phyloP scores from a whole-genome alignment of 352 stramenopile genomes.

The Vaucheria bursata region DNA sequence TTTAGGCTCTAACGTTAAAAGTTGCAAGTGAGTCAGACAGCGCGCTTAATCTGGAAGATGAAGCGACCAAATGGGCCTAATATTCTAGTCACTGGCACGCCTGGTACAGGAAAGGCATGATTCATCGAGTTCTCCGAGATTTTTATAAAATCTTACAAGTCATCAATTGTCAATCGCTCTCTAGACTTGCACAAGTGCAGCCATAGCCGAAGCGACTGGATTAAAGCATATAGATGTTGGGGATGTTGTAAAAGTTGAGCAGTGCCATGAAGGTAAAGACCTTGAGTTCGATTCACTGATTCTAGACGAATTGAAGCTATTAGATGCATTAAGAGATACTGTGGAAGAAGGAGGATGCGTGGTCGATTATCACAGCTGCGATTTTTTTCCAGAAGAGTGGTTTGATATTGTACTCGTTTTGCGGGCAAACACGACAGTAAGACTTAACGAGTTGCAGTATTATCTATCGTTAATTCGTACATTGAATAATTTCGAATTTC shows the following conservation, averaged over 20 bases:
- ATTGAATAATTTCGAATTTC: not conserved
- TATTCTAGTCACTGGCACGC: slow-evolving; percentile 93
- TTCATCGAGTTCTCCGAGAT: not conserved
- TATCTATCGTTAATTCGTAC: slow-evolving; percentile 41
- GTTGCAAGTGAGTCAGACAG: too few species aligned
- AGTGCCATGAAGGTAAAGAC: slow-evolving; percentile 70
- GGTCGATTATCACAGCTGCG: slow-evolving; percentile 92
- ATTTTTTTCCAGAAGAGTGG: slow-evolving; percentile 89
- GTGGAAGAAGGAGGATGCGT: slow-evolving; percentile 73
- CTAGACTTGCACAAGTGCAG: slow-evolving; percentile 83
- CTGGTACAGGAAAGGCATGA: slow-evolving; percentile 65
- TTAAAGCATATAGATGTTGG: slow-evolving; percentile 86
- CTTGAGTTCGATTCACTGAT: slow-evolving; percentile 90
- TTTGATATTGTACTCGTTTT: slow-evolving; percentile 67
- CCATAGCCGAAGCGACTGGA: slow-evolving; percentile 70
- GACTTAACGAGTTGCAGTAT: slow-evolving; percentile 61
- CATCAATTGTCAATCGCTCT: slow-evolving; percentile 42
- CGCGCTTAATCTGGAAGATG: slow-evolving; percentile 11
- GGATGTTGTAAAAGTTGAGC: slow-evolving; percentile 71
- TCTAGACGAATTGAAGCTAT: slow-evolving; percentile 91
- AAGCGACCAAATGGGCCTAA: slow-evolving; percentile 64
- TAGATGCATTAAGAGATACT: slow-evolving; percentile 83
- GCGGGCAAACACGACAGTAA: slow-evolving; percentile 72
- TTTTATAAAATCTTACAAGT: not conserved
- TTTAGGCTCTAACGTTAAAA: too few species aligned